A percentile compares a stretch with the other conserved stretches of the same genome.
Conservation (phyloP, 139 green algal genomes). For the Parachlorella kessleri region DNA sequence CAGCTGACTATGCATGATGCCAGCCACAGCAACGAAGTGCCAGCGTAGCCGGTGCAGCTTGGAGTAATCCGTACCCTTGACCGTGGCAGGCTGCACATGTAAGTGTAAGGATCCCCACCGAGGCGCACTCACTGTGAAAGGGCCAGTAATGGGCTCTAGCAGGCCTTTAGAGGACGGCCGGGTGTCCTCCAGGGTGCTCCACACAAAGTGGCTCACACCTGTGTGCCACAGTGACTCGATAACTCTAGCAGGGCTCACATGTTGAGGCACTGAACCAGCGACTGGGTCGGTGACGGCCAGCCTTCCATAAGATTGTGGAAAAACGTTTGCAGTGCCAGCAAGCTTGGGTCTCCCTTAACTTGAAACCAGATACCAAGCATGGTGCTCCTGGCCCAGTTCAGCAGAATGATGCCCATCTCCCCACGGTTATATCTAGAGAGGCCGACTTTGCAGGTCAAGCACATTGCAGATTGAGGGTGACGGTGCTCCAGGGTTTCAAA, state of each 20-base stretch:
- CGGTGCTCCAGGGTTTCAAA: too few species aligned
- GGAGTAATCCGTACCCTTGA: background rate
- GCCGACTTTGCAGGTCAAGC: background rate
- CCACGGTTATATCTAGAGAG: too few species aligned
- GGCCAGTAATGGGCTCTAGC: slow-evolving; percentile 7
- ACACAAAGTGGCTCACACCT: slow-evolving; percentile 38
- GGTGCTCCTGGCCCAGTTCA: background rate
- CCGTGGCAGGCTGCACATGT: background rate
- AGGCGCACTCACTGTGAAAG: background rate
- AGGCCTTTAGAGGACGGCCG: background rate
- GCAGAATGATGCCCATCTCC: too few species aligned
- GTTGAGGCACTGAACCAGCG: background rate
- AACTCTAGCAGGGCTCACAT: background rate
- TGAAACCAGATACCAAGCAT: background rate
- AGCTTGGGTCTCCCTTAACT: background rate
- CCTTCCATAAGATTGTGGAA: background rate
- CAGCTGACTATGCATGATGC: background rate
- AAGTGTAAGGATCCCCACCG: background rate
- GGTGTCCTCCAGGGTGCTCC: slow-evolving; percentile 27
- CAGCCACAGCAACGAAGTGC: background rate
- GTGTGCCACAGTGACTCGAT: background rate
- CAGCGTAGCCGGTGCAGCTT: background rate
- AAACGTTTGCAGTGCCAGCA: background rate
- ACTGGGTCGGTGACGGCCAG: background rate
- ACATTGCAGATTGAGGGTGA: background rate